Evolutionary conservation across 1,284 basidiomycete genomes (phyloP), one percentile per base, ranked within the genome.

Genomic region (Boletus calvinii): DNA sequence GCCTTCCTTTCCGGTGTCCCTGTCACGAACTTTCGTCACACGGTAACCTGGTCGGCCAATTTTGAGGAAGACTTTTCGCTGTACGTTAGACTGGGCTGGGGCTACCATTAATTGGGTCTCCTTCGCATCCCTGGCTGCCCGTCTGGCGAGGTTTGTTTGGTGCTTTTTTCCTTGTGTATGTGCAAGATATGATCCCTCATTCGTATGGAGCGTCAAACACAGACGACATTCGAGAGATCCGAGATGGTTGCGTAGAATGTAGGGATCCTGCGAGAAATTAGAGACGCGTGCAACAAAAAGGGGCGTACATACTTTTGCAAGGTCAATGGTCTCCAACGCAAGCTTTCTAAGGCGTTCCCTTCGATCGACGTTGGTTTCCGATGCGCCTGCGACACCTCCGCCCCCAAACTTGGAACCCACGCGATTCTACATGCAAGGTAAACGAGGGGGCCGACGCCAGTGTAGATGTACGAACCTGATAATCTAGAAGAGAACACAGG

Each of bases 121-220:
- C 68, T 98, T 96, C 48, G 93, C 90, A 76, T 99, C 97, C 52
- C 88, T 83, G 11, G 96, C 96, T 0, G 97, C 97, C 61, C 97
- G 86, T 41, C 97, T 84, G 4, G 96, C 97, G 32, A 99, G 84
- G 68, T 99, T 99, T 1, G 96, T 98, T 71, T 99, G 97, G 68
- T 99, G 97, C 71, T 99, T 99, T 76, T 99, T 99, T 29, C 97
- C 97, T 76, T 99, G 97, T 0, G 97, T 99, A 64, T 99, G 97
- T 0, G 97, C 96, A 43, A 99, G 88, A 71, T 99, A 99, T 18
- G 94, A 98, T 24, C 97, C 97, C 75, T 99, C 97, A 69, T 99
- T 99, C 22, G 97, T 98, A 74, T 99, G 97, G 6, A 99, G 82
- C 0, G 97, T 99, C 35, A 99, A 77, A 71, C 97, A 99, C 35